Conservation (phyloP, 768 basidiomycete genomes). For the Pulveroboletus frians region DNA sequence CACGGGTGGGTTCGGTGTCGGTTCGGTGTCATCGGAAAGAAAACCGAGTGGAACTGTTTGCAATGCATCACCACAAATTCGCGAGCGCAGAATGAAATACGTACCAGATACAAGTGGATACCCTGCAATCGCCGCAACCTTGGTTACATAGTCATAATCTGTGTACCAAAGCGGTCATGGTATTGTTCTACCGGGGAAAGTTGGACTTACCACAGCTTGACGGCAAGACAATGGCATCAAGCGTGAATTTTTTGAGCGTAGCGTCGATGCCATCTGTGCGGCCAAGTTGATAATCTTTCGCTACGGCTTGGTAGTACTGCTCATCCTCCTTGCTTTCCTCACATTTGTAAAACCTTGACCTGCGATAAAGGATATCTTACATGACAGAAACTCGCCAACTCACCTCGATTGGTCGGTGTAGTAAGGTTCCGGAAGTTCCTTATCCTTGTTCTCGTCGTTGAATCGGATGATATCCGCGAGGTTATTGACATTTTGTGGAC, state of each 20-base stretch:
- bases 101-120: conserved; percentile 34
- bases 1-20: conserved; percentile 28
- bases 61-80: conserved; percentile 24
- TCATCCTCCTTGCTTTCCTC: conserved; percentile 24
- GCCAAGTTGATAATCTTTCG: conserved; percentile 43
- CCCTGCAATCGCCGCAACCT: conserved; percentile 32
- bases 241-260: conserved; percentile 38
- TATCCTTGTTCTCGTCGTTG: conserved; percentile 45
- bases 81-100: not conserved
- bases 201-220: conserved; percentile 13
- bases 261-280: conserved; percentile 52
- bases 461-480: conserved; percentile 57
- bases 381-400: conserved; percentile 4
- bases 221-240: conserved; percentile 52
- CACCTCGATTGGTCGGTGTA: conserved; percentile 34
- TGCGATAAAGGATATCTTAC: not conserved
- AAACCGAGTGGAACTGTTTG: conserved; percentile 38
- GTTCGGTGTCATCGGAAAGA: conserved; percentile 28
- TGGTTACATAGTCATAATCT: conserved; percentile 28
- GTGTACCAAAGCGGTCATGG: not conserved
- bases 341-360: conserved; percentile 18
- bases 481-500: conserved; percentile 51
- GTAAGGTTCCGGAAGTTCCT: conserved; percentile 40
- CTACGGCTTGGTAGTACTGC: conserved; percentile 40
- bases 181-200: not conserved